Evolutionary conservation across 176 grass and related monocot genomes (phyloP), one percentile per base, ranked within the genome.

Genomic region (Areca catechu): DNA sequence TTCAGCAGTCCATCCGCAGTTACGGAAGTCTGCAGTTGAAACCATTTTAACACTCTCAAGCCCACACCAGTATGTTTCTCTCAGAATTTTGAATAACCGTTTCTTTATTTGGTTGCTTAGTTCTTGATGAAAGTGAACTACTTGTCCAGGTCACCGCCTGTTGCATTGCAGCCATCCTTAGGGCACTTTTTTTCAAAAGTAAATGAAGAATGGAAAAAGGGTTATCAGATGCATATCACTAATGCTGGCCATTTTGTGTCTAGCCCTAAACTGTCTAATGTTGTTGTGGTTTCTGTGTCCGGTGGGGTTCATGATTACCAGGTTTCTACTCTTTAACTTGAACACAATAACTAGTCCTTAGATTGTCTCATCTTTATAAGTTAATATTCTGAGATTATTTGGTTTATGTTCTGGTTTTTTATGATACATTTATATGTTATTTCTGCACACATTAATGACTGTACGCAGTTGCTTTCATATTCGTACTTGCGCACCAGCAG

Each of bases 41-140:
- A 97, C 87, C 57, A 88, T 97, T 85, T 22, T 97, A 56, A 91
- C 93, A 69, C 93, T 97, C 74, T 97, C 93, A 57, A 97, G 83
- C 58, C 93, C 93, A 49, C 92, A 97, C 66, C 93, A 78, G 93
- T 97, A 91, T 55, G 68, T 1, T 7, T 73, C 57, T 79, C 53
- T 67, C 28, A 58, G 7, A 43, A 43, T 43, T 14, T 43, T 12
- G 14, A 43, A 43, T 43, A 43, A 14, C 34, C 0, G 34, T 43
- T 43, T 43, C 10, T 43, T 43, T 43, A 10, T 43, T 43, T 43
- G 34, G 34, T 43, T 43, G 34, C 10, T 43, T 12, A 43, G 7
- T 69, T 58, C 24, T 79, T 29, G 21, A 37, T 76, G 16, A 56
- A 21, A 25, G 48, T 69, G 57, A 5, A 77, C 69, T 71, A 16